phyloP scores from a whole-genome alignment of 306 rosid species.

The Cajanus cajan region DNA sequence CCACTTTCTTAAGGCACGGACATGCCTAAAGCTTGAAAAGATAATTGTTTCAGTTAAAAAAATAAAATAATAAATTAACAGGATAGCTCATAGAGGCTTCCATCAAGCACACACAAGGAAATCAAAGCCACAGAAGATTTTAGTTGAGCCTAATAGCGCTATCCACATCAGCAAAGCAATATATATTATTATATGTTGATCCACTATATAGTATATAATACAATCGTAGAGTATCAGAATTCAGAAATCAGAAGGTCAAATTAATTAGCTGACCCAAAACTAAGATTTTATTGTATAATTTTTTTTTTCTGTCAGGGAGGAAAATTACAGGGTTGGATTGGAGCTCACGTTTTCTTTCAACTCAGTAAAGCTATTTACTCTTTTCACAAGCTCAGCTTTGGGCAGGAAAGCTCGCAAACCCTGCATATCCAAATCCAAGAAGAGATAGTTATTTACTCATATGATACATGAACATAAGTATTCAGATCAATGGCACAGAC shows the following conservation, averaged over 20 bases:
- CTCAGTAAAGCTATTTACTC: slow-evolving; percentile 61
- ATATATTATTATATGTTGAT: not conserved
- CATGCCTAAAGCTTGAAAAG: not conserved
- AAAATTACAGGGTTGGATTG: not conserved
- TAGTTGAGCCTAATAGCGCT: not conserved
- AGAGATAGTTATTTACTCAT: not conserved
- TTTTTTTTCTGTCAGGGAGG: not conserved
- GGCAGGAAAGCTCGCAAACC: slow-evolving; percentile 87
- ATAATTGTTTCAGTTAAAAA: not conserved
- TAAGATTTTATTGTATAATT: not conserved
- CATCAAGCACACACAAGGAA: not conserved
- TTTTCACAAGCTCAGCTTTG: slow-evolving; percentile 69
- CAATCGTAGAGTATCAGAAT: not conserved
- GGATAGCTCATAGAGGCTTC: not conserved
- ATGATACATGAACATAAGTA: not conserved
- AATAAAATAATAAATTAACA: not conserved
- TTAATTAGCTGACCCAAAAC: not conserved
- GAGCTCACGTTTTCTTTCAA: slow-evolving; percentile 72
- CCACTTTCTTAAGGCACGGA: not conserved
- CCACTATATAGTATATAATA: not conserved
- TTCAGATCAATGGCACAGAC: slow-evolving; percentile 36
- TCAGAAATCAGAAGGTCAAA: not conserved
- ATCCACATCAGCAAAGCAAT: not conserved
- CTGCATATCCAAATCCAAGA: slow-evolving; percentile 46
- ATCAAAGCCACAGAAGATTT: not conserved